Evolutionary conservation across 2,329 filamentous ascomycete genomes (phyloP).

Genomic region (Pseudogymnoascus destructans): DNA sequence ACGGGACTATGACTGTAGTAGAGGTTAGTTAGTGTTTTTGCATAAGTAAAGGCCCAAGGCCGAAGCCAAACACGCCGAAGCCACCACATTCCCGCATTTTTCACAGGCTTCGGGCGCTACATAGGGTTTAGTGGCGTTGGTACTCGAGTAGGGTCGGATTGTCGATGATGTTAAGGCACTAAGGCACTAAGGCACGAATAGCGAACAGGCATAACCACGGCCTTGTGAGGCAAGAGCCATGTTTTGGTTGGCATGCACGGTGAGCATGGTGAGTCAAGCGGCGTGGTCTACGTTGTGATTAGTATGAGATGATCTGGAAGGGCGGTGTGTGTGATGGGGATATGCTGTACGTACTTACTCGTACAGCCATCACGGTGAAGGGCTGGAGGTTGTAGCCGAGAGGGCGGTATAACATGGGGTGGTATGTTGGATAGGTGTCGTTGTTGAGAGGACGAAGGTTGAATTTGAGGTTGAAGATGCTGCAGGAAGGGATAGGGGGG

Average conservation of each 20-base stretch:
- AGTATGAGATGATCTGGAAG: background rate
- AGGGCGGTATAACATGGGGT: background rate
- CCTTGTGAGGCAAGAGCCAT: background rate
- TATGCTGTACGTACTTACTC: background rate
- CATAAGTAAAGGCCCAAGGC: background rate
- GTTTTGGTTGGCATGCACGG: background rate
- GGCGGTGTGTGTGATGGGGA: background rate
- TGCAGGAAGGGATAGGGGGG: background rate
- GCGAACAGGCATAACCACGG: background rate
- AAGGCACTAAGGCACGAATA: background rate
- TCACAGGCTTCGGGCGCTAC: background rate
- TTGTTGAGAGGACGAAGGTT: background rate
- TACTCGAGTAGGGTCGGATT: background rate
- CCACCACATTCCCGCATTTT: background rate
- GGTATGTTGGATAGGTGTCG: background rate
- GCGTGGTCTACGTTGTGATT: background rate
- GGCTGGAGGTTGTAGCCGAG: background rate
- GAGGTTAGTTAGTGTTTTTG: background rate
- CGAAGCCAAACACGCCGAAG: background rate
- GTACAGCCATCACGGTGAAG: background rate
- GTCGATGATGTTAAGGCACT: background rate
- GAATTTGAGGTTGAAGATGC: background rate
- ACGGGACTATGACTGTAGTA: too few species aligned
- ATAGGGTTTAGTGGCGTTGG: slow-evolving; percentile 1
- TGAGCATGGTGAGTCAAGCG: slow-evolving; percentile 2